phyloP scores from a whole-genome alignment of 2,329 filamentous ascomycete genomes.

The Tympanopsis confertula region DNA sequence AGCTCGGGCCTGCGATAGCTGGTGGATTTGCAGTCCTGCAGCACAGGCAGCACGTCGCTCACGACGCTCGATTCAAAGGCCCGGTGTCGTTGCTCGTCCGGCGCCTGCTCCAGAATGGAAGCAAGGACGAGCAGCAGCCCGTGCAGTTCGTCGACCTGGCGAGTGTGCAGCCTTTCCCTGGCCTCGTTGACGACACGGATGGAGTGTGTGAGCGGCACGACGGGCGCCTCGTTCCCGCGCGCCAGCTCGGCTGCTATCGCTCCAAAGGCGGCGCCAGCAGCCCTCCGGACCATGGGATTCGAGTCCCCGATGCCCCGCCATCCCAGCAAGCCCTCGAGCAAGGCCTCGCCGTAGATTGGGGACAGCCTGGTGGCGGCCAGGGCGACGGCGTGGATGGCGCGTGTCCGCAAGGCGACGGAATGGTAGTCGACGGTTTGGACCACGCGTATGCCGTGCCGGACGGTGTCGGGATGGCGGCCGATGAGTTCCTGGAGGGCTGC shows the following conservation, averaged over 20 bases:
- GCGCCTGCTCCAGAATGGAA: conserved; percentile 32
- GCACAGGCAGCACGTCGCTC: conserved; percentile 18
- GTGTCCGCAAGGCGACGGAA: conserved; percentile 73
- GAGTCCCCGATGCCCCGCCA: conserved; percentile 84
- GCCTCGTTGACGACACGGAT: conserved; percentile 29
- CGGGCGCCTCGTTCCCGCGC: conserved; percentile 8
- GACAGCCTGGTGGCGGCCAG: conserved; percentile 54
- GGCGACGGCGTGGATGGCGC: conserved; percentile 71
- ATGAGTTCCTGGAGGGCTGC: conserved; percentile 90
- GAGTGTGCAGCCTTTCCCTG: conserved; percentile 32
- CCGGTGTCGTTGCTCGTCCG: conserved; percentile 2
- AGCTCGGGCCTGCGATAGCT: conserved; percentile 50
- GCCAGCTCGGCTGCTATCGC: conserved; percentile 32
- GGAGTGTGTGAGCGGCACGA: conserved; percentile 16
- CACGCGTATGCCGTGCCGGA: conserved; percentile 71
- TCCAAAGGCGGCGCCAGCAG: conserved; percentile 61
- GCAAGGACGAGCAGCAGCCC: conserved; percentile 54
- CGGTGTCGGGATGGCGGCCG: conserved; percentile 78
- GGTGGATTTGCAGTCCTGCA: conserved; percentile 26
- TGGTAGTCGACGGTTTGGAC: conserved; percentile 91
- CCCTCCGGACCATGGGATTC: conserved; percentile 62
- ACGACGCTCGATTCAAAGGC: conserved; percentile 11
- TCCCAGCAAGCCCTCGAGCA: conserved; percentile 60
- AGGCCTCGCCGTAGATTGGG: conserved; percentile 54
- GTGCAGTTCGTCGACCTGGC: conserved; percentile 61